Evolutionary conservation across 2,329 filamentous ascomycete species (phyloP).

Genomic region (Cordyceps tenuipes): DNA sequence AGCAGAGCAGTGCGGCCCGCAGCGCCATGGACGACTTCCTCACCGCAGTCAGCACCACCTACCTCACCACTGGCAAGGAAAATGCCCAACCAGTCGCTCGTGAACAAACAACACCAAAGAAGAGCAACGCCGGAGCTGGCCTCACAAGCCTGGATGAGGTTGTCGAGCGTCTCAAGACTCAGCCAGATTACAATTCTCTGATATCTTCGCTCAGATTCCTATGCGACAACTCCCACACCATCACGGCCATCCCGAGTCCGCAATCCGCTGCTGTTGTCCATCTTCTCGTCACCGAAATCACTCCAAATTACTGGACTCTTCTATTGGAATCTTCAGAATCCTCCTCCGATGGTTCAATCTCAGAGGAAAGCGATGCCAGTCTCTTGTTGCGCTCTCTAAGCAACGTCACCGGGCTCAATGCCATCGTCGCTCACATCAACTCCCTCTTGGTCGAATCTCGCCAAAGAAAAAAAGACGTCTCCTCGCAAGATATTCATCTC

Average conservation of each 20-base stretch:
- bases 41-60: conserved; percentile 45
- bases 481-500: conserved; percentile 33
- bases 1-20: background rate
- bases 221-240: conserved; percentile 18
- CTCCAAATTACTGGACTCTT: conserved; percentile 74
- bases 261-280: conserved; percentile 67
- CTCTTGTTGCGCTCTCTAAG: conserved; percentile 57
- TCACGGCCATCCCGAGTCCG: conserved; percentile 43
- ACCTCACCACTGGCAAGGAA: conserved; percentile 29
- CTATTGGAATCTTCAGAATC: conserved; percentile 38
- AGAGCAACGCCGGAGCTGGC: conserved; percentile 4
- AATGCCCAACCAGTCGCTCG: conserved; percentile 18
- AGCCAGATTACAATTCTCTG: conserved; percentile 54
- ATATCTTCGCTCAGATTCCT: conserved; percentile 46
- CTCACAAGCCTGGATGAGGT: conserved; percentile 38
- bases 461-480: conserved; percentile 26
- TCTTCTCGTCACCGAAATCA: conserved; percentile 61
- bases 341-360: conserved; percentile 8
- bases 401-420: conserved; percentile 70
- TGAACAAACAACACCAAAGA: background rate
- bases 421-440: conserved; percentile 62
- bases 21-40: conserved; percentile 46
- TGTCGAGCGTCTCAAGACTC: conserved; percentile 49
- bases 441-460: conserved; percentile 48
- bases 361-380: conserved; percentile 29